Percentiles rank a stretch among this genome's conserved stretches.
phyloP scores from a whole-genome alignment of 495 filamentous ascomycete genomes.

The Podospora pseudocomata region DNA sequence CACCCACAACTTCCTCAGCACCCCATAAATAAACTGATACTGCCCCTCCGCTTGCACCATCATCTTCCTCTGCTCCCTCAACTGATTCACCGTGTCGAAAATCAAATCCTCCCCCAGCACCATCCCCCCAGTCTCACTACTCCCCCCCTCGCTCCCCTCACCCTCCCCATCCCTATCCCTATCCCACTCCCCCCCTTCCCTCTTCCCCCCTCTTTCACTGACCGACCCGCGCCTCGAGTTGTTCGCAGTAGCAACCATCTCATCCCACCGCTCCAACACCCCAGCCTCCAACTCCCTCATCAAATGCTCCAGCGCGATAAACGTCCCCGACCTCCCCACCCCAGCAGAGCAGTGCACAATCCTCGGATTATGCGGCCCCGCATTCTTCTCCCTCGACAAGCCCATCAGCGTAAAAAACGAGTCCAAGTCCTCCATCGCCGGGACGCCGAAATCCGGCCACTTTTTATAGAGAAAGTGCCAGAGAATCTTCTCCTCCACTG shows the following conservation, averaged over 20 bases:
- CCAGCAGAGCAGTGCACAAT: constrained; percentile 93
- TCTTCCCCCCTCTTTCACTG: neutral
- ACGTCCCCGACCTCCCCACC: constrained; percentile 90
- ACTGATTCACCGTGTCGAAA: constrained; percentile 70
- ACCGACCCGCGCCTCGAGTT: neutral
- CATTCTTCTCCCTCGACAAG: constrained; percentile 68
- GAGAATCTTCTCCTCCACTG: constrained; percentile 60
- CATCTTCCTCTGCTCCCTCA: constrained; percentile 86
- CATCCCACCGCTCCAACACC: constrained; percentile 49
- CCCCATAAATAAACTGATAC: constrained; percentile 85
- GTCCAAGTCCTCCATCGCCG: constrained; percentile 70
- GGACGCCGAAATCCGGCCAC: constrained; percentile 93
- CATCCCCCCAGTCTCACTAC: neutral
- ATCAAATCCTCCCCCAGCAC: constrained; percentile 42
- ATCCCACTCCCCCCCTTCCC: constrained; percentile 6
- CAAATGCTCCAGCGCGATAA: constrained; percentile 90
- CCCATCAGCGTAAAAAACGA: constrained; percentile 76
- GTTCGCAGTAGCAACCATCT: constrained; percentile 10
- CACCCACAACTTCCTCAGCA: constrained; percentile 68
- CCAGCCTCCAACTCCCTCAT: constrained; percentile 77
- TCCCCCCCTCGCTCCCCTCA: neutral
- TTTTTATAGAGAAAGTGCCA: constrained; percentile 89
- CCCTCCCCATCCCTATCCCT: constrained; percentile 2
- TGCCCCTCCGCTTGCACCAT: constrained; percentile 95
- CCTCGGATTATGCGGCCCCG: constrained; percentile 64